Conservation (phyloP, 2,329 filamentous ascomycete genomes). For the Penicillium sp. region DNA sequence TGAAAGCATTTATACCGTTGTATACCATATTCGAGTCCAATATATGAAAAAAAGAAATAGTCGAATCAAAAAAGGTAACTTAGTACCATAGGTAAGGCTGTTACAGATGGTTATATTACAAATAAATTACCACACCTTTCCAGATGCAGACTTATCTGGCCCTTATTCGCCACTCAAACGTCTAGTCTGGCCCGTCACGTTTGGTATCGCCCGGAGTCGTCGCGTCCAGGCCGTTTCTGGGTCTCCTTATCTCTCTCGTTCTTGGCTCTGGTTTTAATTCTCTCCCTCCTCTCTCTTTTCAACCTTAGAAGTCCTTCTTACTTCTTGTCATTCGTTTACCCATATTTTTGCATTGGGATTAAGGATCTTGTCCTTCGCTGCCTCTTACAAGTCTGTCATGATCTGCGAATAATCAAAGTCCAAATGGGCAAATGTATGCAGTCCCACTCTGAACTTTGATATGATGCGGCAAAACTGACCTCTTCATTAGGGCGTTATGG, state of each 20-base stretch:
- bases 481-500: slow-evolving; percentile 65
- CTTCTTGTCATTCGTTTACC: slow-evolving; percentile 11
- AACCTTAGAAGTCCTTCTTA: not conserved
- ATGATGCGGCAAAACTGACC: slow-evolving; percentile 1
- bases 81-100: not conserved
- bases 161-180: not conserved
- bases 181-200: slow-evolving; percentile 20
- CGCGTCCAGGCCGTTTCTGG: slow-evolving; percentile 23
- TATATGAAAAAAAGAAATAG: no score
- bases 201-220: slow-evolving; percentile 18
- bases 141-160: slow-evolving; percentile 6
- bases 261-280: not conserved
- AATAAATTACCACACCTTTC: slow-evolving; percentile 10
- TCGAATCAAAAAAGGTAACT: not conserved
- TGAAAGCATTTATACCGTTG: not conserved
- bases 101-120: slow-evolving; percentile 13
- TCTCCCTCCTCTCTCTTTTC: not conserved
- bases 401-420: slow-evolving; percentile 28
- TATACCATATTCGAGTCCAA: no score
- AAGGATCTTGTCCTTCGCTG: slow-evolving; percentile 6
- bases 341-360: slow-evolving; percentile 8
- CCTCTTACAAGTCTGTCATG: slow-evolving; percentile 30
- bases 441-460: not conserved
- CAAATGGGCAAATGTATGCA: slow-evolving; percentile 46
- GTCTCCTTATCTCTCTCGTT: slow-evolving; percentile 20